Base-by-base conservation (phyloP, 805 yeast species). In the Candida vaughaniae region DNA sequence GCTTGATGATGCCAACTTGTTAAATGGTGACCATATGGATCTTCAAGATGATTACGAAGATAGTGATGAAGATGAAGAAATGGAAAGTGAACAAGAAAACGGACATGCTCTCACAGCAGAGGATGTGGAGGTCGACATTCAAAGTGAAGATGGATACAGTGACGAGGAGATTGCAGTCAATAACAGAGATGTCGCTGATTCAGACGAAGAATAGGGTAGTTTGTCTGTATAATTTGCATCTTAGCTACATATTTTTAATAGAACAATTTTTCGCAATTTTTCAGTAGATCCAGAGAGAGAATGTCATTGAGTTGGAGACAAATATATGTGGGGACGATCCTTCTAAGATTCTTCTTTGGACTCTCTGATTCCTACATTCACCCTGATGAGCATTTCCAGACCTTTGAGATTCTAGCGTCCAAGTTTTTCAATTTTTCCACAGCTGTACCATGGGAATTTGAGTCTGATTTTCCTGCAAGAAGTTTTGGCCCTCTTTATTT, bases 321-420 rank as follows among this genome's bases (percentile, higher is more conserved):
- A 15, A 51, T 72, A 4, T 72, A 77, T 47, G 39, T 75, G 7
- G 15, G 65, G 9, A 56, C 77, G 7, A 58, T 80, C 3, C 68
- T 69, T 0, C 48, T 77, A 18, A 55, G 87, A 35, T 60, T 83
- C 16, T 62, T 74, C 17, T 64, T 87, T 30, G 80, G 85, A 0
- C 55, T 85, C 1, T 78, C 83, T 38, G 73, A 83, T 20, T 86
- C 96, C 0, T 93, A 95, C 55, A 80, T 93, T 32, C 99, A 95
- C 49, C 99, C 99, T 0, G 99, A 93, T 67, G 99, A 93, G 63
- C 96, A 90, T 57, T 86, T 87, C 56, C 99, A 95, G 57, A 77
- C 82, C n/a, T 75, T 95, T 32, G 95, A 89, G 56, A 82, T 84
- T 0, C 52, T 91, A 16, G 69, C 80, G 9, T 55, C 60, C 49